Base-by-base conservation (phyloP, 2,329 filamentous ascomycete genomes). In the Scortechinia acanthostroma region DNA sequence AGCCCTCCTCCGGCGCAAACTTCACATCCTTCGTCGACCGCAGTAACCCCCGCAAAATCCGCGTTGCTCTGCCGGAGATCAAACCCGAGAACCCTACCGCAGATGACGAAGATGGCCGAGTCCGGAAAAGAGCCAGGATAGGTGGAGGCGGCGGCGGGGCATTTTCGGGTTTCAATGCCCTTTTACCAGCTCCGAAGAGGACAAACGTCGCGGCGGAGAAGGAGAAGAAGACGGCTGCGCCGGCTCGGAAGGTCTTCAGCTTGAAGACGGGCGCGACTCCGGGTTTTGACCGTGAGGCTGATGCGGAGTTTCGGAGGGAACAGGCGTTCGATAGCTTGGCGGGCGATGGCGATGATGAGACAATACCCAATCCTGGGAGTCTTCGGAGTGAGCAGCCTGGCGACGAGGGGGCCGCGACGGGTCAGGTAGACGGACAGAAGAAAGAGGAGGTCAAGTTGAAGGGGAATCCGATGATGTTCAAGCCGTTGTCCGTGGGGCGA, bases 131-230 rank as follows among this genome's bases (percentile, higher is more conserved):
- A 53, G 62, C 70, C 19, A 66, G 70, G 15, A 64, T 71, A 15
- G 73, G 69, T 15, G n/a, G n/a, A n/a, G 35, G 35, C 6, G 30
- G 17, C 6, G 71, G 66, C 3, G 69, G 68, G 5, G 64, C 65
- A 2, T 75, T 81, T 48, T 65, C 73, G n/a, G 77, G 75, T 2
- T 82, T 83, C 64, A 83, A 81, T 53, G 65, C 76, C 3, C 66
- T 83, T 49, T 62, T 84, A 19, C 79, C 80, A 13, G 70, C 79
- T 16, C 80, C 80, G n/a, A 84, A 83, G 58, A 69, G 70, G 49
- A 51, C 54, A 47, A 46, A 52, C 30, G 45, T 51, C 28, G 46
- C 53, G 25, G 46, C 56, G 19, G 56, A 55, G 25, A 53, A 55
- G 17, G 17, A 40, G 6, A 55, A 56, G 52, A 57, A 60, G 49